Conservation (phyloP, 371 early-diverging fungal species). For the Quaeritorhiza haematococci region DNA sequence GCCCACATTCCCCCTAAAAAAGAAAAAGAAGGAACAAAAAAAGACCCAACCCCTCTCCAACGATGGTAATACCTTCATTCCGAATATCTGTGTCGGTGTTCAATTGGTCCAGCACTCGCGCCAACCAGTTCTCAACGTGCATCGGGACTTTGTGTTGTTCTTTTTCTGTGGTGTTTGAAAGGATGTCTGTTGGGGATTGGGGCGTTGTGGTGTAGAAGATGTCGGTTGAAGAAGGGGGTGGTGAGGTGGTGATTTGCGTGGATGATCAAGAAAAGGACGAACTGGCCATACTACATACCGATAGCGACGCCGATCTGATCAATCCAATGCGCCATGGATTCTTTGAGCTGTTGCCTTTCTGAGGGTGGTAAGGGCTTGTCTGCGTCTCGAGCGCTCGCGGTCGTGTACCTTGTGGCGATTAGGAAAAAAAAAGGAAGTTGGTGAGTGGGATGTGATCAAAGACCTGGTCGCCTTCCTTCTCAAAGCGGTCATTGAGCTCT, state of each 20-base stretch:
- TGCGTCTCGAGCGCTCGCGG: constrained; percentile 32
- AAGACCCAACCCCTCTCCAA: too few species aligned
- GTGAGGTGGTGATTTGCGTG: background rate
- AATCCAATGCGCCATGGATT: constrained; percentile 36
- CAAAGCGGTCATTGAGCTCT: too few species aligned
- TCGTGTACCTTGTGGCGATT: constrained; percentile 39
- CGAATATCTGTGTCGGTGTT: constrained; percentile 45
- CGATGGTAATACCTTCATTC: constrained; percentile 28
- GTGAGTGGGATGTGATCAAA: too few species aligned
- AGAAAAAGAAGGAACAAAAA: too few species aligned
- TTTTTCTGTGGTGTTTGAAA: constrained; percentile 41
- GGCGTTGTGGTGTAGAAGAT: background rate
- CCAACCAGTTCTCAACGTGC: constrained; percentile 41
- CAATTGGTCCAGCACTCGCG: constrained; percentile 42
- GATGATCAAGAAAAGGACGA: constrained; percentile 3
- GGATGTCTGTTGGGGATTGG: constrained; percentile 23
- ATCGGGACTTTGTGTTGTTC: constrained; percentile 46
- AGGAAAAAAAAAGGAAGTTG: too few species aligned
- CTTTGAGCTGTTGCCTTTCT: constrained; percentile 35
- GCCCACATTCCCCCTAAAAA: too few species aligned
- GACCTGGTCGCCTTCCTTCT: too few species aligned
- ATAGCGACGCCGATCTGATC: constrained; percentile 32
- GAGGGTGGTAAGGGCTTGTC: constrained; percentile 32
- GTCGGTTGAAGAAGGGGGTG: background rate
- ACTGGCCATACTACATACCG: constrained; percentile 12